Percentiles rank a stretch among this genome's conserved stretches.
Conservation (phyloP, 2,329 filamentous ascomycete species). For the Ploettnerulaceae sp. region DNA sequence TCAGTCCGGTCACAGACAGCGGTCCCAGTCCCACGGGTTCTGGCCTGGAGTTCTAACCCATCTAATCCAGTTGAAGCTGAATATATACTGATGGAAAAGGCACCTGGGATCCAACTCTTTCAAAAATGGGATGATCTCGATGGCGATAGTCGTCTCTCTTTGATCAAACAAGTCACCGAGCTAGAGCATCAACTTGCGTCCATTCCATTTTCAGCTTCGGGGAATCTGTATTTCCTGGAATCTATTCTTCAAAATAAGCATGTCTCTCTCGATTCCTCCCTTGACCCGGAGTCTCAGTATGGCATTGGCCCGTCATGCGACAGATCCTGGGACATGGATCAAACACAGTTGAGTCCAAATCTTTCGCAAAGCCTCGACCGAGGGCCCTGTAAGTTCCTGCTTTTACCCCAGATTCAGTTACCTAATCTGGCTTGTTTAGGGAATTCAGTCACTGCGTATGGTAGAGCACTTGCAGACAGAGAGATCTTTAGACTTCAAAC, state of each 20-base stretch:
- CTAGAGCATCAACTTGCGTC: slow-evolving; percentile 2
- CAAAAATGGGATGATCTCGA: slow-evolving; percentile 1
- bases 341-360: background rate
- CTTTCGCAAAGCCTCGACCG: background rate
- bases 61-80: slow-evolving; percentile 1
- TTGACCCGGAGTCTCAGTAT: background rate
- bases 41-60: background rate
- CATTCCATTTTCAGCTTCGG: background rate
- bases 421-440: background rate
- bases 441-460: background rate
- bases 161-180: slow-evolving; percentile 1
- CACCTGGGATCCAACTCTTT: background rate
- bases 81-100: slow-evolving; percentile 3
- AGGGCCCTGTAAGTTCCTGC: background rate
- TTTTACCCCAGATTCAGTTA: background rate
- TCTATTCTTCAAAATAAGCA: background rate
- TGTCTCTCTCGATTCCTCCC: background rate
- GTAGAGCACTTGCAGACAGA: background rate
- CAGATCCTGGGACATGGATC: background rate
- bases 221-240: background rate
- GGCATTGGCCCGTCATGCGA: background rate
- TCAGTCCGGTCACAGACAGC: slow-evolving; percentile 1
- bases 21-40: background rate
- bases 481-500: background rate
- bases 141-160: background rate